A percentile compares a stretch with the other conserved stretches of the same genome.
phyloP scores from a whole-genome alignment of 1,284 basidiomycete genomes.

The Psilocybe mexicana region DNA sequence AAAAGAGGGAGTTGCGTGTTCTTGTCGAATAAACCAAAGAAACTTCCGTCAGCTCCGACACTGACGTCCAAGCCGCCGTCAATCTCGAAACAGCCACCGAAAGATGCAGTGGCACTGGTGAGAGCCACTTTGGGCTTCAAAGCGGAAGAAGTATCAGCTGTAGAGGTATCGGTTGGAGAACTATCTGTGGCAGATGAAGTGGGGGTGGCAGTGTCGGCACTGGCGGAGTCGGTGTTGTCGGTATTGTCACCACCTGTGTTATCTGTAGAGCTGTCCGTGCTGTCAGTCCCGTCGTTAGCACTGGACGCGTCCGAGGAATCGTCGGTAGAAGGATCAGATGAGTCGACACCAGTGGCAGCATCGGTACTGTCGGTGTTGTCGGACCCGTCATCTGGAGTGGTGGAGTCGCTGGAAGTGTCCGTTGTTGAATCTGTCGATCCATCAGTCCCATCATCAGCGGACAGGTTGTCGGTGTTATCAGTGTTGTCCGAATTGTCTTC shows the following conservation, averaged over 20 bases:
- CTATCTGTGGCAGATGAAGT: background rate
- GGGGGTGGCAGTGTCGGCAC: background rate
- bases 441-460: background rate
- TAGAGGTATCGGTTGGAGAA: background rate
- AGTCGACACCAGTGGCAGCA: background rate
- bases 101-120: conserved; percentile 15
- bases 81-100: conserved; percentile 39
- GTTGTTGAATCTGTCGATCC: background rate
- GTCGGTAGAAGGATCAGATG: background rate
- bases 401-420: too few species aligned
- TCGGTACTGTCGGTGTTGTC: background rate
- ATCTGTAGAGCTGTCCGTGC: background rate
- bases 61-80: conserved; percentile 35
- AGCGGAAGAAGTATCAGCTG: conserved; percentile 2
- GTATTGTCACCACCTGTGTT: background rate
- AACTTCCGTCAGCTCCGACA: conserved; percentile 37
- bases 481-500: background rate
- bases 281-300: background rate
- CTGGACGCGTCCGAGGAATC: background rate
- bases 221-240: background rate
- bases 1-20: conserved; percentile 31
- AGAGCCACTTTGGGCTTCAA: conserved; percentile 6
- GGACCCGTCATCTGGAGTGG: background rate
- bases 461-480: background rate
- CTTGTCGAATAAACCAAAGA: conserved; percentile 38